Percentiles rank a stretch among this genome's conserved stretches.
Conservation (phyloP, 2,329 filamentous ascomycete genomes). For the Monilinia laxa region DNA sequence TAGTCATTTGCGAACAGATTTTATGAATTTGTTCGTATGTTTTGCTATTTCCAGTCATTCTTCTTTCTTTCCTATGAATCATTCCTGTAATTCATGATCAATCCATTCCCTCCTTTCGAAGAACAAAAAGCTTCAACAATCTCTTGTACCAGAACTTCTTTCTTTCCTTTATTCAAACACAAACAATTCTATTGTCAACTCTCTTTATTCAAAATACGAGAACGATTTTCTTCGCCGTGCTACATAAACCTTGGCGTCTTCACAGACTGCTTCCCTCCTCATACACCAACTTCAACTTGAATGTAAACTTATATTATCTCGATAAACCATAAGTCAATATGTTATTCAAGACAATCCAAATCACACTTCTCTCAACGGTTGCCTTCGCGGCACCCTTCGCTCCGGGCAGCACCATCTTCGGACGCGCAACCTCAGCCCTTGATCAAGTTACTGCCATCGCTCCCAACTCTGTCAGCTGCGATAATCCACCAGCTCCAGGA, state of each 20-base stretch:
- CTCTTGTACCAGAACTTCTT: no score
- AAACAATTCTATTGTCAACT: background rate
- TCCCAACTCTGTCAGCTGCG: slow-evolving; percentile 50
- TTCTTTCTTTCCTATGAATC: background rate
- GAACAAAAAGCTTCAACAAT: background rate
- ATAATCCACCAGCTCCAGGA: slow-evolving; percentile 43
- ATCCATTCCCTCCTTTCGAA: background rate
- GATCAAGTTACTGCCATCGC: slow-evolving; percentile 44
- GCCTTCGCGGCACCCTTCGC: background rate
- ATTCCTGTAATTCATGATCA: background rate
- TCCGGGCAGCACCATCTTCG: background rate
- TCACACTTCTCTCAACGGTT: background rate
- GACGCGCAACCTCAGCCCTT: background rate
- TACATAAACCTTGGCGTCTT: background rate
- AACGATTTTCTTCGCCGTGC: background rate
- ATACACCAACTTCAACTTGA: background rate
- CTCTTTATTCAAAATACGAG: background rate
- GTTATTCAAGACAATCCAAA: background rate
- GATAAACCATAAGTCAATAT: background rate
- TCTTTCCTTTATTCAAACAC: background rate
- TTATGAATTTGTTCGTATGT: background rate
- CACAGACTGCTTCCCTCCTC: background rate
- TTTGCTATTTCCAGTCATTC: background rate
- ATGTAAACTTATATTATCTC: background rate
- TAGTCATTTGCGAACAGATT: background rate